Base-by-base conservation (phyloP, 768 basidiomycete species). In the Termitomyces sp. region DNA sequence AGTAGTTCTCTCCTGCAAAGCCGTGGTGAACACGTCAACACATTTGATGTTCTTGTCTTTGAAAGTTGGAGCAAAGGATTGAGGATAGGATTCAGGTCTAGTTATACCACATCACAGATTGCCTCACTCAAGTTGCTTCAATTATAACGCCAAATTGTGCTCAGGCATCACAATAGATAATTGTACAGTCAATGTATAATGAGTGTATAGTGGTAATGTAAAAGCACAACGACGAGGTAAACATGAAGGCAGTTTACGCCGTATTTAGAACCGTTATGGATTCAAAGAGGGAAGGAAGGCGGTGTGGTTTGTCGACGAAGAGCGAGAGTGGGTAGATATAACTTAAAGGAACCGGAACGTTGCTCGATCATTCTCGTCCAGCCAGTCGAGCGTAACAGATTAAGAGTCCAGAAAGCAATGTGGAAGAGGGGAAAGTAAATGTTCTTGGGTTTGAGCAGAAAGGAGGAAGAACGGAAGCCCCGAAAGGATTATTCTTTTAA, bases 401-500 rank as follows among this genome's bases (percentile, higher is more conserved):
- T 49, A 48, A 41, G 58, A 61, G 46, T 57, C 49, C 54, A 57
- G 54, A 59, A 52, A 62, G 56, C 44, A 57, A 58, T 60, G 37
- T 27, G 22, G 20, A 54, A 45, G 27, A 39, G 46, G 20, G 31
- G 30, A 54, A 45, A 42, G 46, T 22, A 42, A 20, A 44, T 30
- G 34, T 48, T 53, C n/a, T 44, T 52, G 54, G 45, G n/a, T 47
- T 58, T 34, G 58, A 63, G 41, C 55, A 58, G 60, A 60, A 51
- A 34, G 55, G 62, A 37, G 56, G 63, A 65, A 42, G 65, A 68
- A 64, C 42, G 66, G 61, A 63, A 58, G 59, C 51, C 36, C 36
- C 46, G 22, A 15, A 57, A 27, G 42, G 58, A 54, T 59, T 30
- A 57, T 57, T 47, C 36, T 53, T 58, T 86, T 72, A 90, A 71